Percentiles rank a stretch among this genome's conserved stretches.
These are phyloP conservation scores for Tricholoma sp. DNA, from an alignment of 768 basidiomycete genomes.

Conservation along the genomic window DNA sequence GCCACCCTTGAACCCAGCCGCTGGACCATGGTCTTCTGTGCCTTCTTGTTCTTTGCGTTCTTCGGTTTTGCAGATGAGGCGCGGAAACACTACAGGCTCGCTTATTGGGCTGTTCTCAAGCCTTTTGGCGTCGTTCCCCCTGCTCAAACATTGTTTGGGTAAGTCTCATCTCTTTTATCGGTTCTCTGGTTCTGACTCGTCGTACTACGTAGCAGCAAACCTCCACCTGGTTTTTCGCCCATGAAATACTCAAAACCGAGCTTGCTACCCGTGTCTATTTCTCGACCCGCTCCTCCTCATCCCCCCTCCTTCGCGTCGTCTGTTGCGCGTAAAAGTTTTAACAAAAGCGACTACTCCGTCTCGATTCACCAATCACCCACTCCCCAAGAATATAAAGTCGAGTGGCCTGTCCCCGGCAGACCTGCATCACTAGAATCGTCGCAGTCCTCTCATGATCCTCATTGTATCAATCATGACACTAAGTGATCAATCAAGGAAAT, in stretches of 20 bases:
- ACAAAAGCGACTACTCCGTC: background rate
- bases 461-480: background rate
- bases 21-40: constrained; percentile 43
- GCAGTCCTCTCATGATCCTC: background rate
- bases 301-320: background rate
- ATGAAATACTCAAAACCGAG: background rate
- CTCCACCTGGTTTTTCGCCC: background rate
- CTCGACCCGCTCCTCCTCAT: background rate
- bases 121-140: constrained; percentile 26
- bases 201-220: background rate
- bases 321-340: background rate
- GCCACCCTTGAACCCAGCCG: constrained; percentile 37
- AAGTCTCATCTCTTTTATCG: background rate
- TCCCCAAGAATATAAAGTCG: background rate
- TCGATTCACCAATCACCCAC: background rate
- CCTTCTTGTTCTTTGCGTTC: constrained; percentile 59
- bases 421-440: background rate
- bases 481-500: background rate
- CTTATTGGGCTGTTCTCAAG: constrained; percentile 33
- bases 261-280: background rate
- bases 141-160: background rate
- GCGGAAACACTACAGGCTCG: constrained; percentile 42
- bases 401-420: background rate
- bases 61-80: constrained; percentile 66
- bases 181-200: background rate